These are phyloP conservation scores for Aspergillus transmontanensis DNA, from an alignment of 2,329 filamentous ascomycete genomes.

Conservation along the genomic window DNA sequence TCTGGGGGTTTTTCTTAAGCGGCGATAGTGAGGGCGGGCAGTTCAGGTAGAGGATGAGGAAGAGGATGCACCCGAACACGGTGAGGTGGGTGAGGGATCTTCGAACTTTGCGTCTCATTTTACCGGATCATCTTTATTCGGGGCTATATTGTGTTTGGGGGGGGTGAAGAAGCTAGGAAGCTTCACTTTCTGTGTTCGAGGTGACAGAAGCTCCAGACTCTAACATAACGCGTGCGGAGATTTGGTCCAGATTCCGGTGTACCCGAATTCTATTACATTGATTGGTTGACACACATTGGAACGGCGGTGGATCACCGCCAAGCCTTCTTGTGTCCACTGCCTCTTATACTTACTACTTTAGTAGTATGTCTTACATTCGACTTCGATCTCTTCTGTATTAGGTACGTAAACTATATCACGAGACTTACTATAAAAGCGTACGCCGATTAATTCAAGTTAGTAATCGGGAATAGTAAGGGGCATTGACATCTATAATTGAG, in stretches of 20 bases:
- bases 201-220: neutral
- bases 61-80: constrained; percentile 37
- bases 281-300: no score
- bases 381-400: neutral
- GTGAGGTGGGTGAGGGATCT: constrained; percentile 38
- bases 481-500: neutral
- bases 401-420: no score
- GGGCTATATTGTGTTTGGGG: neutral
- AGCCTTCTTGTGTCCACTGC: neutral
- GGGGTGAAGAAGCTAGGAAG: neutral
- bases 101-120: constrained; percentile 21
- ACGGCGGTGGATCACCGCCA: neutral
- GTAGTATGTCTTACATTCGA: neutral
- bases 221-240: neutral
- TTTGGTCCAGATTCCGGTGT: neutral
- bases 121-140: neutral
- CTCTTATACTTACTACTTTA: no score
- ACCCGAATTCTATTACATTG: neutral
- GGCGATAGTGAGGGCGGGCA: constrained; percentile 26
- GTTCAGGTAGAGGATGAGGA: constrained; percentile 43
- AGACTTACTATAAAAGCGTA: no score
- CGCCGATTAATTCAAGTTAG: no score
- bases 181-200: neutral
- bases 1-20: constrained; percentile 21
- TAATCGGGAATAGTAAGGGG: neutral